A percentile compares a stretch with the other conserved stretches of the same genome.
phyloP scores from a whole-genome alignment of 352 stramenopile species.

The Phytopythium chamaehyphon region DNA sequence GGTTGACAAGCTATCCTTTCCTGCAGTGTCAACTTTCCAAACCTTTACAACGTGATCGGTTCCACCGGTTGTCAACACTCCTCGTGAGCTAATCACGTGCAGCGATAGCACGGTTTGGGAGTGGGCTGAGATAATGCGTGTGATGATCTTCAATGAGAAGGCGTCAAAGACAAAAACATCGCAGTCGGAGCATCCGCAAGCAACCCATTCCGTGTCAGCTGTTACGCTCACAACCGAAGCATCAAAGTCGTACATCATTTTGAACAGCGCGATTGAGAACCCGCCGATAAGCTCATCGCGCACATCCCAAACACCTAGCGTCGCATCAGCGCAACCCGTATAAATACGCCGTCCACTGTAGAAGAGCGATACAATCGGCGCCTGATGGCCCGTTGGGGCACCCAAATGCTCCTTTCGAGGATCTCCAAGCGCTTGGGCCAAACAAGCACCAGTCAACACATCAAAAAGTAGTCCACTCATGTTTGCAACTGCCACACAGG shows the following conservation, averaged over 20 bases:
- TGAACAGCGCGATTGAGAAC: constrained; percentile 34
- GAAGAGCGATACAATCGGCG: constrained; percentile 61
- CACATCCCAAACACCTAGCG: constrained; percentile 65
- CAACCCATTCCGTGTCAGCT: constrained; percentile 49
- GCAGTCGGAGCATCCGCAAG: constrained; percentile 60
- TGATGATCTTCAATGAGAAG: constrained; percentile 31
- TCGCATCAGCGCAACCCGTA: constrained; percentile 61
- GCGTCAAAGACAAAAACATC: constrained; percentile 70
- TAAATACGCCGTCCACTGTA: constrained; percentile 62
- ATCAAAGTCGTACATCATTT: constrained; percentile 67
- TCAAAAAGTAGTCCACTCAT: constrained; percentile 58
- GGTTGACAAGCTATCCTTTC: constrained; percentile 10
- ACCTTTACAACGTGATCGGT: constrained; percentile 66
- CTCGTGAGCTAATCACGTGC: constrained; percentile 38
- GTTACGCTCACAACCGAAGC: constrained; percentile 63
- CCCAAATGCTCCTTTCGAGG: constrained; percentile 59
- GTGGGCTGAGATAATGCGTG: constrained; percentile 50
- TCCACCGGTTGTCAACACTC: constrained; percentile 40
- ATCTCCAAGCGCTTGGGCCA: constrained; percentile 62
- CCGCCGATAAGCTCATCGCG: constrained; percentile 48
- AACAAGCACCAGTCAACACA: constrained; percentile 55
- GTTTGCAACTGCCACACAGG: constrained; percentile 46
- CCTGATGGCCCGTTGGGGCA: constrained; percentile 51
- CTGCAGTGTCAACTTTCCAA: constrained; percentile 38
- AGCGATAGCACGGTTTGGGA: constrained; percentile 44